Base-by-base conservation (phyloP, 352 stramenopile genomes). In the Bremia lactucae region DNA sequence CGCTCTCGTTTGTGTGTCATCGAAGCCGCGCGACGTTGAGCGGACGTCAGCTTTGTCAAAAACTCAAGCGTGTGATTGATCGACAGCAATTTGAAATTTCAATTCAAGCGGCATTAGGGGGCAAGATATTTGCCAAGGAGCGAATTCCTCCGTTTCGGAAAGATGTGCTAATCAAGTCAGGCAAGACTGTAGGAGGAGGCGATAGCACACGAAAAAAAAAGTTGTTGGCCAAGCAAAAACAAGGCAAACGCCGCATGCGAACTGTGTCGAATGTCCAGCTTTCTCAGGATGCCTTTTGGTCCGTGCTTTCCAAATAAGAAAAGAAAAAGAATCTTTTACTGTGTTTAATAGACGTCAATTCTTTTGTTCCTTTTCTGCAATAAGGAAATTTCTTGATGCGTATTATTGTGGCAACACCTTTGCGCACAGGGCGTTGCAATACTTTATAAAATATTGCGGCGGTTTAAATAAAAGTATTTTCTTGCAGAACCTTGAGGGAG, bases 121-220 rank as follows among this genome's bases (percentile, higher is more conserved):
- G 67, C 19, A 98, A 98, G 67, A 57, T 99, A 20, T 95, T 99
- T 54, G 95, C 96, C 7, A 96, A 94, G 50, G 94, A 98, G 56
- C 76, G 95, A 35, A 98, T 99, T 40, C 63, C 83, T 28, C 93
- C 96, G 3, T 98, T 95, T 65, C 85, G 96, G 34, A 99, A 99
- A 56, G 79, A 92, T 25, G 93, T 98, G 16, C 61, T 98, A 3
- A 95, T 94, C 28, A 98, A 97, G 57, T 95, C 80, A 3, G 81
- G 83, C 36, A 98, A 98, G 51, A 92, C 72, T 0, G 96, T 99
- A 11, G 96, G 96, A 33, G 95, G 96, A 19, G 96, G 96, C 6
- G 96, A 99, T 58, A 75, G 91, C 31, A 97, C 91, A 36, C 72
- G 96, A 37, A 99, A 99, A 65, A 97, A 97, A 52, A 99, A 99